phyloP scores from a whole-genome alignment of 345 rosid species.

The Populus euphratica region DNA sequence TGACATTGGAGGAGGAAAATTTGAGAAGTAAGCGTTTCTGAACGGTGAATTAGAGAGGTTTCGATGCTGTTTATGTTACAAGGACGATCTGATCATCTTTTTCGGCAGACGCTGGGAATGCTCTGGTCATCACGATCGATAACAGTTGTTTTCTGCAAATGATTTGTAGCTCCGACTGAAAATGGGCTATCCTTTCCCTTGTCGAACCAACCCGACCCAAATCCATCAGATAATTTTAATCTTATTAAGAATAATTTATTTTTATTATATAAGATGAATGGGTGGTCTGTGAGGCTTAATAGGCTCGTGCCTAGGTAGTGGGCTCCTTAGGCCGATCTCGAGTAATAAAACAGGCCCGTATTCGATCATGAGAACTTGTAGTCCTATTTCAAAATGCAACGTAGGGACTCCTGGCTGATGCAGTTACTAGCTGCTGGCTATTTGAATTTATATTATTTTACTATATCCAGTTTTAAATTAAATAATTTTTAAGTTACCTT shows the following conservation, averaged over 20 bases:
- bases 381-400: not conserved
- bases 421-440: too few relatives aligned
- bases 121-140: not conserved
- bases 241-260: too few relatives aligned
- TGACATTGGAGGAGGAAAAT: constrained; percentile 43
- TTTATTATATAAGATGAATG: too few relatives aligned
- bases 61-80: not conserved
- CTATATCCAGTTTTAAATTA: too few relatives aligned
- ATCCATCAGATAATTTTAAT: not conserved
- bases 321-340: not conserved
- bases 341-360: not conserved
- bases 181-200: not conserved
- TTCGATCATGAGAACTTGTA: not conserved
- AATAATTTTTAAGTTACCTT: too few relatives aligned
- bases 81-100: not conserved
- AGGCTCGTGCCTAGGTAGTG: not conserved
- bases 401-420: too few relatives aligned
- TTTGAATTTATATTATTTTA: too few relatives aligned
- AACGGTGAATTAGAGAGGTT: not conserved
- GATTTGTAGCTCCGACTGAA: not conserved
- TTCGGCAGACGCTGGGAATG: not conserved
- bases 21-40: not conserved
- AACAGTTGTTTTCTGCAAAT: not conserved
- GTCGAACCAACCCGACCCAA: not conserved
- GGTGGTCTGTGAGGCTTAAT: not conserved